These are phyloP conservation scores for Metschnikowia koreensis DNA, from an alignment of 805 yeast species.

Conservation along the genomic window DNA sequence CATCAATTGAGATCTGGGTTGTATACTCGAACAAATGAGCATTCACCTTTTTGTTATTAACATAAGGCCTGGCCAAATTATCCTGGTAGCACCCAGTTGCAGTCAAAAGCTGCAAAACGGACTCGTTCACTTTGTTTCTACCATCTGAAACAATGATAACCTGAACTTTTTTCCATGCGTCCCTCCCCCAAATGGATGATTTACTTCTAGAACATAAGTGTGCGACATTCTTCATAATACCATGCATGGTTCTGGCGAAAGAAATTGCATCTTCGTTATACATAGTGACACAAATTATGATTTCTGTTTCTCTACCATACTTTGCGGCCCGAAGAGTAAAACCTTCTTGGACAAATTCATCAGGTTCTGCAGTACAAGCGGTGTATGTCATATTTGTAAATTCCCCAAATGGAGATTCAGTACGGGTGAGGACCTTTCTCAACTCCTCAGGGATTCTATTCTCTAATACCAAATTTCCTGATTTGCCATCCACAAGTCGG, in stretches of 20 bases:
- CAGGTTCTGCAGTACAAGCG: slow-evolving; percentile 93
- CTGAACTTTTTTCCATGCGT: slow-evolving; percentile 95
- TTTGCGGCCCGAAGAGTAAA: slow-evolving; percentile 85
- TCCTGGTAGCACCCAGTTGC: slow-evolving; percentile 98
- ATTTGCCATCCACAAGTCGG: slow-evolving; percentile 54
- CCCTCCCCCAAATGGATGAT: slow-evolving; percentile 91
- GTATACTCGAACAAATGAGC: slow-evolving; percentile 96
- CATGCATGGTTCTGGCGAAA: slow-evolving; percentile 90
- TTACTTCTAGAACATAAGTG: slow-evolving; percentile 78
- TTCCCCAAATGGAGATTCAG: slow-evolving; percentile 78
- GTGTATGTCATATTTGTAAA: slow-evolving; percentile 95
- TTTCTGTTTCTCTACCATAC: slow-evolving; percentile 85
- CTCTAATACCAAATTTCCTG: slow-evolving; percentile 84
- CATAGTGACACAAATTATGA: slow-evolving; percentile 93
- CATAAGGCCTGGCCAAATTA: slow-evolving; percentile 92
- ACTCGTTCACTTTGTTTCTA: slow-evolving; percentile 79
- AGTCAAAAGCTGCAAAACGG: slow-evolving; percentile 82
- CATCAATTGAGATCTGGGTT: slow-evolving; percentile 89
- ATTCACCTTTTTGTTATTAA: slow-evolving; percentile 85
- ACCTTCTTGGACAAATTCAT: slow-evolving; percentile 74
- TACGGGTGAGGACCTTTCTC: slow-evolving; percentile 76
- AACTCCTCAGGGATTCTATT: slow-evolving; percentile 93
- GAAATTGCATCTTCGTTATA: slow-evolving; percentile 92
- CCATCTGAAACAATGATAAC: slow-evolving; percentile 94
- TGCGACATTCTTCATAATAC: slow-evolving; percentile 89